Evolutionary conservation across 2,329 filamentous ascomycete genomes (phyloP).

Genomic region (Sporothrix phasma): DNA sequence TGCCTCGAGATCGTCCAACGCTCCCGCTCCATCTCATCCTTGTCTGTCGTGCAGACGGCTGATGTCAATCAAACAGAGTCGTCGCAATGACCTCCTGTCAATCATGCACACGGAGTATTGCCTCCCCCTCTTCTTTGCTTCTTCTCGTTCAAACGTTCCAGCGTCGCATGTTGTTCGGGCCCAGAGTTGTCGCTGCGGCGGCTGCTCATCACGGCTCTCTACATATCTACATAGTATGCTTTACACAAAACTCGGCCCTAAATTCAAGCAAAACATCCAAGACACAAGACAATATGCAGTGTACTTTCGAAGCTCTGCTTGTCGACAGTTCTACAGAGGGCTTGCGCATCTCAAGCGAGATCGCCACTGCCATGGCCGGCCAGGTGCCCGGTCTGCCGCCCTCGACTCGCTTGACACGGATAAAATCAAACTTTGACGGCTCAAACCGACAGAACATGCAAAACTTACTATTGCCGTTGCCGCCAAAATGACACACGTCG

Average conservation of each 20-base stretch:
- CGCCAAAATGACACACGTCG: neutral
- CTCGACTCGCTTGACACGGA: neutral
- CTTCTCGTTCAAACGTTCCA: neutral
- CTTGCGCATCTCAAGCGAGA: neutral
- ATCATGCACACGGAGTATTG: neutral
- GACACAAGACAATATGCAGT: too few relatives aligned
- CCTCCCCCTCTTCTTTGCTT: neutral
- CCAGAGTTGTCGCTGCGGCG: neutral
- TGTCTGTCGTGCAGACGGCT: conserved; percentile 5
- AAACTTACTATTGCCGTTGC: neutral
- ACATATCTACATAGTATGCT: too few relatives aligned
- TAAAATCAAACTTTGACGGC: neutral
- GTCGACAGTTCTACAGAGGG: neutral
- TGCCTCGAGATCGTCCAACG: too few relatives aligned
- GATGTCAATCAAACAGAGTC: neutral
- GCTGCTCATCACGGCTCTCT: too few relatives aligned
- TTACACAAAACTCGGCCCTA: too few relatives aligned
- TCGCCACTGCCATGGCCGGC: neutral
- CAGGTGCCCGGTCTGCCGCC: neutral
- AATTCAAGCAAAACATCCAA: too few relatives aligned
- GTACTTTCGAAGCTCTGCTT: too few relatives aligned
- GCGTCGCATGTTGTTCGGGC: neutral
- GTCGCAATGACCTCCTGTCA: conserved; percentile 5
- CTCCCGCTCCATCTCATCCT: neutral
- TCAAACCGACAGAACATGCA: neutral